Evolutionary conservation across 2,329 filamentous ascomycete genomes (phyloP), one percentile per base, ranked within the genome.

Genomic region (Talaromyces sp.): DNA sequence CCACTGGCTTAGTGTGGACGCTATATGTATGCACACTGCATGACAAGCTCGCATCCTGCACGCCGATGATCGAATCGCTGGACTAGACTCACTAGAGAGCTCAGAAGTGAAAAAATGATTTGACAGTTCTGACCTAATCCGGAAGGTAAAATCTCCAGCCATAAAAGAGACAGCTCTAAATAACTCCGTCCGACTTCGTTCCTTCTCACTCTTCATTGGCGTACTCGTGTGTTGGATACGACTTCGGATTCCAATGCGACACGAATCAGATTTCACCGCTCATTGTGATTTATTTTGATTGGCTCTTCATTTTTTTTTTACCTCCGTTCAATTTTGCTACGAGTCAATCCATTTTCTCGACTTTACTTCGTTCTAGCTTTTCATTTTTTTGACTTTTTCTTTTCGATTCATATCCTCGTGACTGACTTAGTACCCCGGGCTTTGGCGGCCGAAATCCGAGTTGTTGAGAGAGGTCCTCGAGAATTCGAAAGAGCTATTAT

Each of bases 201-300:
- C 8, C n/a, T 19, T 33, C 9, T 19, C 5, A 28, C 8, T 4
- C 13, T 46, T 31, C 15, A 46, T 46, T 51, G 33, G 46, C n/a
- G 17, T 36, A 17, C n/a, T n/a, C n/a, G n/a, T n/a, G n/a, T n/a
- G n/a, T n/a, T n/a, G n/a, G n/a, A n/a, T n/a, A n/a, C n/a, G n/a
- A n/a, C n/a, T n/a, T n/a, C n/a, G n/a, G n/a, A n/a, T n/a, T n/a
- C n/a, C n/a, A n/a, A 52, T 19, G 17, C 17, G 28, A 19, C 35
- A 40, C 53, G 53, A 55, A 55, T 55, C 53, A 55, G 40, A 55
- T 35, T 35, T 28, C 25, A 53, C 31, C 19, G 53, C 40, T 55
- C 5, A 22, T 46, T 46, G 36, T 7, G 19, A 55, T 17, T 55
- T 55, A 46, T 46, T 37, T n/a, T 46, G 6, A 55, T 55, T 55